Conservation (phyloP, 2,329 filamentous ascomycete species). For the Didymella glomerata region DNA sequence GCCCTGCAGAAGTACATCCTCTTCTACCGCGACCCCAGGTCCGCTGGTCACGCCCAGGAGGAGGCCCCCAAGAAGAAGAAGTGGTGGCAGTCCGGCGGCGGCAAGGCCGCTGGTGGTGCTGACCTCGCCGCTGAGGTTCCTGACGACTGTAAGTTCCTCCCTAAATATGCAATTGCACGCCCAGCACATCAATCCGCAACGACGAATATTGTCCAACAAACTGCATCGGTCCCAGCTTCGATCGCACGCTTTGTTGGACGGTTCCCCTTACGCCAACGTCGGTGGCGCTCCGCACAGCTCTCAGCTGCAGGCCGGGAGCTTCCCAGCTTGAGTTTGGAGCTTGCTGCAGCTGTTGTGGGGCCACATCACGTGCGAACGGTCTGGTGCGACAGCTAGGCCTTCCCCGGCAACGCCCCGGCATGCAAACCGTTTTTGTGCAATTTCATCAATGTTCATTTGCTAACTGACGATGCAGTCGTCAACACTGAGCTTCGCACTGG, state of each 20-base stretch:
- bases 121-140: constrained; percentile 58
- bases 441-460: constrained; percentile 12
- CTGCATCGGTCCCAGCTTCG: constrained; percentile 1
- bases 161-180: neutral
- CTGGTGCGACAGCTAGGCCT: constrained; percentile 15
- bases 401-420: constrained; percentile 11
- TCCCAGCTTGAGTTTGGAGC: constrained; percentile 25
- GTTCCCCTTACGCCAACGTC: constrained; percentile 8
- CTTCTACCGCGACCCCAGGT: constrained; percentile 69
- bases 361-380: constrained; percentile 27
- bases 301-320: constrained; percentile 6
- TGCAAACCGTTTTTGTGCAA: constrained; percentile 17
- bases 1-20: constrained; percentile 73
- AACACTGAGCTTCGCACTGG: constrained; percentile 72
- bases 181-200: constrained; percentile 5
- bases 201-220: neutral
- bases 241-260: constrained; percentile 21
- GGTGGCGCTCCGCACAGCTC: constrained; percentile 22
- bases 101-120: constrained; percentile 35
- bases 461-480: constrained; percentile 59
- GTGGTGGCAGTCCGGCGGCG: constrained; percentile 61
- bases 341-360: constrained; percentile 26
- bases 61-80: constrained; percentile 62
- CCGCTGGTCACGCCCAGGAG: constrained; percentile 54
- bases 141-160: constrained; percentile 58